These are phyloP conservation scores for Torrubiella hemipterigena DNA, from an alignment of 2,329 filamentous ascomycete species.

Conservation along the genomic window DNA sequence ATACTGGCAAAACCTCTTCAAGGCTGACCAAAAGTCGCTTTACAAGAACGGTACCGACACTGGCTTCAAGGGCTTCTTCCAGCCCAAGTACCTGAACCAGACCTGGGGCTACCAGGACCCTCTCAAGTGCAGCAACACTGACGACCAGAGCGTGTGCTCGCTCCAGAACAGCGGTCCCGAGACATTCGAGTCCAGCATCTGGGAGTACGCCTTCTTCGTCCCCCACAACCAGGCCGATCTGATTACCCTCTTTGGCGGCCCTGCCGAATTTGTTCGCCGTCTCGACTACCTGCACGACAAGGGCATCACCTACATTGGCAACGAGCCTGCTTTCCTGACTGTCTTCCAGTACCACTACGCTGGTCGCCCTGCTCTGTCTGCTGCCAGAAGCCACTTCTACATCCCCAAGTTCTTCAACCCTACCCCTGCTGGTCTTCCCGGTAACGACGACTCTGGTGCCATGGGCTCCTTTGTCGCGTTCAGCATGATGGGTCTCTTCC, in stretches of 20 bases:
- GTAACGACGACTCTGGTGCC: constrained; percentile 59
- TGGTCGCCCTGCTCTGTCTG: constrained; percentile 45
- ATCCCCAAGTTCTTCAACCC: constrained; percentile 53
- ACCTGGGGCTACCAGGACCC: constrained; percentile 62
- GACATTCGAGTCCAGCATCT: constrained; percentile 60
- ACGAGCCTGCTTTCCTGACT: constrained; percentile 47
- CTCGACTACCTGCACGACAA: constrained; percentile 54
- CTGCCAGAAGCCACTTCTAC: constrained; percentile 46
- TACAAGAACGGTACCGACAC: constrained; percentile 44
- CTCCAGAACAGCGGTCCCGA: constrained; percentile 50
- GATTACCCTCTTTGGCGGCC: constrained; percentile 48
- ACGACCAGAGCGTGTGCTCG: constrained; percentile 45
- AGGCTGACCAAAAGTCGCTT: constrained; percentile 41
- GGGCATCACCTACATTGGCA: constrained; percentile 54
- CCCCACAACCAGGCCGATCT: constrained; percentile 42
- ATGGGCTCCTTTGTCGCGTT: constrained; percentile 58
- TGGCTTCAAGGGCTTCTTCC: constrained; percentile 58
- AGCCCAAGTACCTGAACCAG: constrained; percentile 54
- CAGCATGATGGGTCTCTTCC: constrained; percentile 59
- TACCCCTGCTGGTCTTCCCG: constrained; percentile 47
- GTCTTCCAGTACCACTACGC: constrained; percentile 61
- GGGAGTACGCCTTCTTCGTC: constrained; percentile 60
- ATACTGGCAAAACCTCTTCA: constrained; percentile 60
- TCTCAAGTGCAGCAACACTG: constrained; percentile 44
- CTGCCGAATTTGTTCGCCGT: constrained; percentile 40